These are phyloP conservation scores for Russula emetica DNA, from an alignment of 768 basidiomycete species.

Conservation along the genomic window DNA sequence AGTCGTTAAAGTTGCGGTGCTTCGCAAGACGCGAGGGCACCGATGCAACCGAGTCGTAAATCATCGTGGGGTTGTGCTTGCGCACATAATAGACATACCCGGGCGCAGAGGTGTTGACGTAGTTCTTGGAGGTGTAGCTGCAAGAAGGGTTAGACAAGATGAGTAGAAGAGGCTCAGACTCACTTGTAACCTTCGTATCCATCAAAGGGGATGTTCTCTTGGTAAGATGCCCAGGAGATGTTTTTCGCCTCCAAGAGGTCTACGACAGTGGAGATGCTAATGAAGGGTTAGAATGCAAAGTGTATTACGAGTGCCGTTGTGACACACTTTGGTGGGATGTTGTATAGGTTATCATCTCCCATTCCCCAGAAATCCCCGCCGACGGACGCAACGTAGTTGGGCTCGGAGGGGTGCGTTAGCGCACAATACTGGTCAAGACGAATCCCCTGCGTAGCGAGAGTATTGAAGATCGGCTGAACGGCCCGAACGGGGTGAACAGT, in stretches of 20 bases:
- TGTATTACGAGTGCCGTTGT: neutral
- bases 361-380: slow-evolving; percentile 55
- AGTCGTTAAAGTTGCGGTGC: slow-evolving; percentile 60
- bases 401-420: slow-evolving; percentile 57
- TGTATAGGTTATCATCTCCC: slow-evolving; percentile 39
- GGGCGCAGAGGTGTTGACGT: slow-evolving; percentile 35
- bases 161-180: neutral
- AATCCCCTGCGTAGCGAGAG: slow-evolving; percentile 49
- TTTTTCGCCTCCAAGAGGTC: slow-evolving; percentile 56
- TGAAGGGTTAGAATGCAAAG: neutral
- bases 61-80: slow-evolving; percentile 53
- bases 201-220: slow-evolving; percentile 54
- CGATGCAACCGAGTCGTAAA: slow-evolving; percentile 48
- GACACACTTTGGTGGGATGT: slow-evolving; percentile 31
- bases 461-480: slow-evolving; percentile 31
- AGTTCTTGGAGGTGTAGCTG: slow-evolving; percentile 39
- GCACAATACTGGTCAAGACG: slow-evolving; percentile 42
- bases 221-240: slow-evolving; percentile 59
- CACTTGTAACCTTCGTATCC: slow-evolving; percentile 37
- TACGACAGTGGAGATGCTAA: slow-evolving; percentile 46
- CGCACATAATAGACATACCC: slow-evolving; percentile 51
- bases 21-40: slow-evolving; percentile 41
- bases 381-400: slow-evolving; percentile 51
- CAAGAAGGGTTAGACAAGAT: neutral
- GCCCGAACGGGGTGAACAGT: slow-evolving; percentile 28